These are phyloP conservation scores for Collybia nuda DNA, from an alignment of 768 basidiomycete genomes.

Conservation along the genomic window DNA sequence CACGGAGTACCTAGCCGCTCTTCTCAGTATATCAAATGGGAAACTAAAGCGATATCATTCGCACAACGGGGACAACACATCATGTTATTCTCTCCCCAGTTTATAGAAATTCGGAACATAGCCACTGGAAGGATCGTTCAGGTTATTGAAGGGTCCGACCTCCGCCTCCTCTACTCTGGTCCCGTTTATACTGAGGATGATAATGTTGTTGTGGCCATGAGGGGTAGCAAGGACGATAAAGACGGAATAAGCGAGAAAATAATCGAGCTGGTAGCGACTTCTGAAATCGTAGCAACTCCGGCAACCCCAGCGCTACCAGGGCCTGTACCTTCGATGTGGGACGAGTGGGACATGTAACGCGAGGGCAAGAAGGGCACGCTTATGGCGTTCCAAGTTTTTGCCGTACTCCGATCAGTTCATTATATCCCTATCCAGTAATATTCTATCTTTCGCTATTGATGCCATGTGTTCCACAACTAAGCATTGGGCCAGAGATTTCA, in stretches of 20 bases:
- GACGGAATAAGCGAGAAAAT: constrained; percentile 61
- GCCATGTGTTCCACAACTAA: too few relatives aligned
- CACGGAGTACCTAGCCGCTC: constrained; percentile 64
- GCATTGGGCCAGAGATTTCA: too few relatives aligned
- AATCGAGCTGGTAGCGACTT: constrained; percentile 68
- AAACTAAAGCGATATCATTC: constrained; percentile 63
- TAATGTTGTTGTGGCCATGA: constrained; percentile 63
- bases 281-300: constrained; percentile 40
- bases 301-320: constrained; percentile 10
- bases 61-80: constrained; percentile 61
- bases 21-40: constrained; percentile 74
- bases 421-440: not conserved
- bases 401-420: not conserved
- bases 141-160: constrained; percentile 73
- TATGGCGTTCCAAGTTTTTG: not conserved
- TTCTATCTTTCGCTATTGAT: not conserved
- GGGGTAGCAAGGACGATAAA: constrained; percentile 56
- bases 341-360: constrained; percentile 72
- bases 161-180: constrained; percentile 60
- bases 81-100: constrained; percentile 71
- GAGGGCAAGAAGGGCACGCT: too few relatives aligned
- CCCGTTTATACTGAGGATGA: constrained; percentile 36
- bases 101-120: constrained; percentile 72
- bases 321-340: constrained; percentile 49
- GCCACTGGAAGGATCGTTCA: constrained; percentile 72